Base-by-base conservation (phyloP, 805 yeast genomes). In the Suhomyces prunicola region DNA sequence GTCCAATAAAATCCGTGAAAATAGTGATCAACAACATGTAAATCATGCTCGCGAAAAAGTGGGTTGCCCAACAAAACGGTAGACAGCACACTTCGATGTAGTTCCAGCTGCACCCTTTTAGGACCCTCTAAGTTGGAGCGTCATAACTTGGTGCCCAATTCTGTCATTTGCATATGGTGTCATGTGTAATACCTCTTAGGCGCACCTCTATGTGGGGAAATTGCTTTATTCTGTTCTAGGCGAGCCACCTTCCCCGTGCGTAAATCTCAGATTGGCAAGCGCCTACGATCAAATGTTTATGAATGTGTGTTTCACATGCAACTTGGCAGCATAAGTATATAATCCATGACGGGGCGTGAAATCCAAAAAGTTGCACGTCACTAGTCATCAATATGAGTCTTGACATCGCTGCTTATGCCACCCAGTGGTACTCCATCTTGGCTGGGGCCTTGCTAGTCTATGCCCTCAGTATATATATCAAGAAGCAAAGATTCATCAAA, bases 391-490 rank as follows among this genome's bases (percentile, higher is more conserved):
- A 36, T 9, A 36, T 49, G 52, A 29, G 31, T 44, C 29, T 17
- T 8, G 49, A 27, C 17, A 24, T 46, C 15, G 4, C 24, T 5
- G 33, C 22, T 17, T 17, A 49, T 35, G 27, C 44, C 19, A 17
- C 44, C 36, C 50, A 52, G 22, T 57, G 60, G 61, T 54, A 54
- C 42, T 22, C 49, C 36, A 49, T 56, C 9, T 31, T 58, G 24
- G 48, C 35, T 31, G 60, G 53, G 5, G 54, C 54, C 6, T 13
- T 52, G 13, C 12, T 51, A 3, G 44, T 56, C n/a, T 56, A 50
- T 15, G 47, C 31, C 8, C 19, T 54, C 10, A 48, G 47, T 12
- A 44, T 36, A 26, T 45, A 44, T 41, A 44, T 51, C 36, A 48
- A 47, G 13, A 53, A 42, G 8, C 49, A 46, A 29, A 9, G 35